Conservation (phyloP, 2,329 filamentous ascomycete genomes). For the Hymenoscyphus salicellus region DNA sequence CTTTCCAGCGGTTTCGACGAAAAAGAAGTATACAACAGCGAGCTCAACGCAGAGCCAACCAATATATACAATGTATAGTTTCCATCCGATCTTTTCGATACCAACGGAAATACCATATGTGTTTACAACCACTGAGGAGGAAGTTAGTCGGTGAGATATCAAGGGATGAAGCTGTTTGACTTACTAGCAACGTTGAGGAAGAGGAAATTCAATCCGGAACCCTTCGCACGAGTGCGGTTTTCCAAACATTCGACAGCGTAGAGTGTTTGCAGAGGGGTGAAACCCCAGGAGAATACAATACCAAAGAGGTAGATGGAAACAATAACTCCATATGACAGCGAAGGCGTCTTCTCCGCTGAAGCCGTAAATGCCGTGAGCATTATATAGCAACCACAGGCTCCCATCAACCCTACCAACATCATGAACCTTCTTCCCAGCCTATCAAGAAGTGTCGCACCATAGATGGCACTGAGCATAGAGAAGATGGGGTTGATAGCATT, state of each 20-base stretch:
- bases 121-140: neutral
- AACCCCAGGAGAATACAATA: constrained; percentile 43
- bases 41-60: constrained; percentile 27
- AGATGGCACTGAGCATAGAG: constrained; percentile 43
- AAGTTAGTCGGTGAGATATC: neutral
- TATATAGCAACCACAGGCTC: constrained; percentile 22
- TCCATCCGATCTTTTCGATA: constrained; percentile 39
- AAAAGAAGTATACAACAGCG: constrained; percentile 35
- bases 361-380: constrained; percentile 34
- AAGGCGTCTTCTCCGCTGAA: constrained; percentile 30
- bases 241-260: constrained; percentile 49
- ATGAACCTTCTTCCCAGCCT: constrained; percentile 43
- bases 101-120: constrained; percentile 37
- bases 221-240: constrained; percentile 47
- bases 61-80: constrained; percentile 29
- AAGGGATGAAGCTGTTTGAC: neutral
- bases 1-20: constrained; percentile 30
- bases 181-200: constrained; percentile 38
- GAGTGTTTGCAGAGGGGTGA: constrained; percentile 45
- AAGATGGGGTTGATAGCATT: constrained; percentile 39
- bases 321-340: constrained; percentile 46
- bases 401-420: constrained; percentile 37
- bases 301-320: constrained; percentile 49
- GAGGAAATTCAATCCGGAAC: constrained; percentile 42
- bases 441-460: constrained; percentile 45